Percentiles rank a stretch among this genome's conserved stretches.
These are phyloP conservation scores for Leishmania arabica DNA, from an alignment of 208 protist genomes.

Conservation along the genomic window DNA sequence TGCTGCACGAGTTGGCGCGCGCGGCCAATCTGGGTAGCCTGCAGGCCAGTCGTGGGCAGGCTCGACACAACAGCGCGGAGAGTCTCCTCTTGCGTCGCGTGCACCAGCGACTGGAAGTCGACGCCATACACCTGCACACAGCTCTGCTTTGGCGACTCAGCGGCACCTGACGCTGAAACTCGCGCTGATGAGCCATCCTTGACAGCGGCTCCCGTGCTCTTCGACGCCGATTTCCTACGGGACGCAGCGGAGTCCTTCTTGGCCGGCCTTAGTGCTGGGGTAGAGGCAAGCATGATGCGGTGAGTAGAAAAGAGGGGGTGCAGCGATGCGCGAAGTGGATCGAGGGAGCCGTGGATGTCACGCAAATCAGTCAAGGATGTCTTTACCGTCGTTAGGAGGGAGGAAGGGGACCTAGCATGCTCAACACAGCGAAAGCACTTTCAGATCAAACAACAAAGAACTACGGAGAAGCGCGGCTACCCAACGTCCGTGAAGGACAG, in stretches of 20 bases:
- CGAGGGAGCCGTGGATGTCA: not conserved
- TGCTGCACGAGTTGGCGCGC: constrained; percentile 67
- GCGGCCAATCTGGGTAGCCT: constrained; percentile 78
- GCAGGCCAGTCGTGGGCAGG: constrained; percentile 59
- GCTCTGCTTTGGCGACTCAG: not conserved
- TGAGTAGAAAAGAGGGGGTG: not conserved
- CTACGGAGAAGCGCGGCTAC: not conserved
- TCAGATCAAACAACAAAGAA: not conserved
- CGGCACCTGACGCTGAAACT: not conserved
- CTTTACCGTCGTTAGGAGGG: not conserved
- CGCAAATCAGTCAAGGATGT: not conserved
- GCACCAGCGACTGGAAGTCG: constrained; percentile 60
- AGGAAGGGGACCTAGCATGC: not conserved
- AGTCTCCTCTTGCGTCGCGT: constrained; percentile 50
- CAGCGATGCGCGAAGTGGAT: not conserved
- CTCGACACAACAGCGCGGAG: constrained; percentile 46
- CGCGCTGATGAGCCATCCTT: not conserved
- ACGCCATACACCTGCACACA: constrained; percentile 13
- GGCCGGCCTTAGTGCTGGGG: not conserved
- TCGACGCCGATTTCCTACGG: not conserved
- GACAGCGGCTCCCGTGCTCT: not conserved
- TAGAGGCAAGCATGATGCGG: not conserved
- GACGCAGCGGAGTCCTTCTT: not conserved
- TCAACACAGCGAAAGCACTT: not conserved
- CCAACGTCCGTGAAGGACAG: not conserved